Percentiles rank a stretch among this genome's conserved stretches.
These are phyloP conservation scores for Boletus reticuloceps DNA, from an alignment of 768 basidiomycete species.

Conservation along the genomic window DNA sequence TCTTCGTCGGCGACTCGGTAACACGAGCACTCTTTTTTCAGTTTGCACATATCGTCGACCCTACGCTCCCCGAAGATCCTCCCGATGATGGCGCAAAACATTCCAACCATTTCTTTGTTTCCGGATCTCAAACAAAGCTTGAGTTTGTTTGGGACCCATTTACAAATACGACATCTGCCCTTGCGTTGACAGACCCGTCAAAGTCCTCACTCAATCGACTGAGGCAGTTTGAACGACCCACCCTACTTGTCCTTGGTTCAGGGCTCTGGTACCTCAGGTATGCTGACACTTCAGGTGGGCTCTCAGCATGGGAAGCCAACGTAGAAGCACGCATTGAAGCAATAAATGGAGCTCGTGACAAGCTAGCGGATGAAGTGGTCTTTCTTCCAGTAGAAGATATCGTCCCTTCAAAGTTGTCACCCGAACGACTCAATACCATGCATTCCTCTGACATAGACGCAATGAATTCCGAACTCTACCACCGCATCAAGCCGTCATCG, in stretches of 20 bases:
- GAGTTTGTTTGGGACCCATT: slow-evolving; percentile 86
- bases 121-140: slow-evolving; percentile 46
- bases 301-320: slow-evolving; percentile 74
- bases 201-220: neutral
- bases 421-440: slow-evolving; percentile 65
- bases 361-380: slow-evolving; percentile 69
- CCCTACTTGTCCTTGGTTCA: slow-evolving; percentile 77
- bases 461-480: slow-evolving; percentile 85
- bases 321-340: slow-evolving; percentile 63
- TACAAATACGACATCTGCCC: slow-evolving; percentile 64
- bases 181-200: slow-evolving; percentile 38
- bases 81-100: slow-evolving; percentile 66
- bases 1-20: slow-evolving; percentile 86
- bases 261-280: slow-evolving; percentile 91
- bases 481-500: slow-evolving; percentile 51
- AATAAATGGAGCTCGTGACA: slow-evolving; percentile 36
- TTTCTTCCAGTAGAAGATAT: slow-evolving; percentile 78
- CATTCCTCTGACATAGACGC: slow-evolving; percentile 78
- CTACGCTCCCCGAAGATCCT: slow-evolving; percentile 49
- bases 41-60: slow-evolving; percentile 59
- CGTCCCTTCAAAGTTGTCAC: slow-evolving; percentile 60
- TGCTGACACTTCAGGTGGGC: slow-evolving; percentile 64
- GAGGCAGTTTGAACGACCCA: slow-evolving; percentile 38
- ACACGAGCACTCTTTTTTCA: slow-evolving; percentile 80
- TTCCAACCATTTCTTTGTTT: slow-evolving; percentile 51